Percentiles rank a stretch among this genome's conserved stretches.
These are phyloP conservation scores for Puccinia novopanici DNA, from an alignment of 1,284 basidiomycete species.

Conservation along the genomic window DNA sequence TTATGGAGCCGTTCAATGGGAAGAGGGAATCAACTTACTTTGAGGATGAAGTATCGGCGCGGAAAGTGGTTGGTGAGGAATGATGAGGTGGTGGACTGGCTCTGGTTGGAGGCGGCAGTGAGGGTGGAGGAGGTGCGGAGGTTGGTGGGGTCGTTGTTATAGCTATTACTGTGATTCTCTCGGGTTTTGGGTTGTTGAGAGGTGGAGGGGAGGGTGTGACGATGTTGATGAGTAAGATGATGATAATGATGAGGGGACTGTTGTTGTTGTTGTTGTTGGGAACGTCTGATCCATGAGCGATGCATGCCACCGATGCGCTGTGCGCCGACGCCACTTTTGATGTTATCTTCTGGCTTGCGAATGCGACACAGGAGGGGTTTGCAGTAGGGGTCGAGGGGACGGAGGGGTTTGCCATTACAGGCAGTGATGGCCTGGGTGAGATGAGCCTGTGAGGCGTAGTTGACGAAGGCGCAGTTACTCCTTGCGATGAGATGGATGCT, in stretches of 20 bases:
- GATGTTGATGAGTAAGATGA: background rate
- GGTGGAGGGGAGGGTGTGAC: background rate
- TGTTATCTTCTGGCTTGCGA: conserved; percentile 78
- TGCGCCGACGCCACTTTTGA: conserved; percentile 84
- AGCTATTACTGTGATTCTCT: background rate
- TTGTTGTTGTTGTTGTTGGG: background rate
- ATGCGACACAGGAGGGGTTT: conserved; percentile 82
- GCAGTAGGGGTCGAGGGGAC: conserved; percentile 71
- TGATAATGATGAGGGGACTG: background rate
- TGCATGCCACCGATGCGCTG: conserved; percentile 87
- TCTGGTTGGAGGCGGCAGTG: conserved; percentile 26
- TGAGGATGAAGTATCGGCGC: conserved; percentile 51
- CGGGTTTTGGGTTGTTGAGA: background rate
- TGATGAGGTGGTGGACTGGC: conserved; percentile 41
- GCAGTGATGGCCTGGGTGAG: conserved; percentile 70
- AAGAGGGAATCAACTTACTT: conserved; percentile 21
- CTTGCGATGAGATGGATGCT: conserved; percentile 90
- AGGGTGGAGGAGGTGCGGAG: conserved; percentile 27
- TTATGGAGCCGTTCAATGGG: background rate
- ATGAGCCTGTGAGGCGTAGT: conserved; percentile 71
- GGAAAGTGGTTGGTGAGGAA: conserved; percentile 51
- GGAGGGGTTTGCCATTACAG: conserved; percentile 72
- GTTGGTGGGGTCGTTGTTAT: background rate
- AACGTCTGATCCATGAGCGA: conserved; percentile 66
- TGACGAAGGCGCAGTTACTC: conserved; percentile 90